phyloP scores from a whole-genome alignment of 495 filamentous ascomycete species.

The Glutinoglossum americanum region DNA sequence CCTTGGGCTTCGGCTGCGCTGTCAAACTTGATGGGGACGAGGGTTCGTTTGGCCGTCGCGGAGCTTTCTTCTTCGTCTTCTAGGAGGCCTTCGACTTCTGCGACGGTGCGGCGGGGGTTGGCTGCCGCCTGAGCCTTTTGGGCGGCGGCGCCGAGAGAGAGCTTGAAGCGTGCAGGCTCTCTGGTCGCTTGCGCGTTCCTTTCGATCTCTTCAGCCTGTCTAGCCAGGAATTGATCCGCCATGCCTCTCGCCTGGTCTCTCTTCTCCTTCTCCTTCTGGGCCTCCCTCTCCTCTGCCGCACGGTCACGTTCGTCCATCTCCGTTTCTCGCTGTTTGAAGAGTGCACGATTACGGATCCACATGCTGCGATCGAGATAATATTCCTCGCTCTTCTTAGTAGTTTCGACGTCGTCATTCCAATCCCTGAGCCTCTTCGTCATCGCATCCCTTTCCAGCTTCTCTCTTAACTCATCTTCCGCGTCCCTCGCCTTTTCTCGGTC shows the following conservation, averaged over 20 bases:
- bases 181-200: conserved; percentile 22
- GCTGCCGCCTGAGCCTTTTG: conserved; percentile 50
- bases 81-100: conserved; percentile 80
- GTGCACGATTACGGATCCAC: conserved; percentile 66
- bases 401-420: conserved; percentile 82
- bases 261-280: conserved; percentile 40
- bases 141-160: conserved; percentile 74
- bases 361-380: conserved; percentile 71
- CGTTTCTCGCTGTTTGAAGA: conserved; percentile 48
- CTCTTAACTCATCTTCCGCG: conserved; percentile 34
- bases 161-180: conserved; percentile 76
- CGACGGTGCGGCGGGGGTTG: conserved; percentile 56
- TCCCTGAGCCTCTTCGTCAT: conserved; percentile 50
- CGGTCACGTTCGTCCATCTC: conserved; percentile 66
- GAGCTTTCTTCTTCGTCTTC: conserved; percentile 38
- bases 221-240: conserved; percentile 84
- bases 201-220: conserved; percentile 71
- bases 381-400: conserved; percentile 43
- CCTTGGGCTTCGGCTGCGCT: conserved; percentile 41
- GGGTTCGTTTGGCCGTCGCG: conserved; percentile 47
- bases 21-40: conserved; percentile 87
- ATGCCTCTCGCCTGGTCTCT: conserved; percentile 61
- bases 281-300: conserved; percentile 52
- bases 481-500: conserved; percentile 66
- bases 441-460: conserved; percentile 38